A percentile compares a stretch with the other conserved stretches of the same genome.
phyloP scores from a whole-genome alignment of 23 red algal genomes.

The Cyanidium caldarium region DNA sequence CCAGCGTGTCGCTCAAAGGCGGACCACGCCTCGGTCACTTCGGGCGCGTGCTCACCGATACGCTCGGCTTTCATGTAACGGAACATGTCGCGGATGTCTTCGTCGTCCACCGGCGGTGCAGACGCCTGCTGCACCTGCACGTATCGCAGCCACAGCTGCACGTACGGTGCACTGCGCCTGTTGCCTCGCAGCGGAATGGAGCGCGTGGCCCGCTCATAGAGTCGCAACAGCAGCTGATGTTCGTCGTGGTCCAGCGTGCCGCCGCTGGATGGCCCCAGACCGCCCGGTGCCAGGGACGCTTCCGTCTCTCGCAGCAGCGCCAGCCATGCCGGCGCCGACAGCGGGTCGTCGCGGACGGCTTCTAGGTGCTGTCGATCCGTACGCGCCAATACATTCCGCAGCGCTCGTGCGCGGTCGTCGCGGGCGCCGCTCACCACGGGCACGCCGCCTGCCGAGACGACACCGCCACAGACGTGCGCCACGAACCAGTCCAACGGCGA shows the following conservation, averaged over 20 bases:
- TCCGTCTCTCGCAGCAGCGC: background rate
- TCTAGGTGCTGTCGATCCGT: background rate
- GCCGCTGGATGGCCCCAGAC: background rate
- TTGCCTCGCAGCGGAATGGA: constrained; percentile 30
- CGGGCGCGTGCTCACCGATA: constrained; percentile 44
- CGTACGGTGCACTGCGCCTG: constrained; percentile 28
- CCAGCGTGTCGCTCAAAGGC: constrained; percentile 31
- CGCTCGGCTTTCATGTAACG: constrained; percentile 56
- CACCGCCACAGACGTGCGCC: too few species aligned
- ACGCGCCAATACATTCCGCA: background rate
- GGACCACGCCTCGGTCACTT: constrained; percentile 56
- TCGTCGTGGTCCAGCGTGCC: too few species aligned
- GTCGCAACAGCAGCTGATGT: constrained; percentile 13
- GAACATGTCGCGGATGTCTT: constrained; percentile 46
- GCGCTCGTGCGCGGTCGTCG: too few species aligned
- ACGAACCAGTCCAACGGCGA: too few species aligned
- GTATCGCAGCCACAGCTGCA: constrained; percentile 64
- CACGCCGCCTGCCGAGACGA: too few species aligned
- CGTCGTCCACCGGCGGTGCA: constrained; percentile 13
- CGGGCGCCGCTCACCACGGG: too few species aligned
- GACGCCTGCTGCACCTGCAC: constrained; percentile 15
- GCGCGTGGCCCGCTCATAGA: constrained; percentile 64
- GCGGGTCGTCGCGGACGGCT: background rate
- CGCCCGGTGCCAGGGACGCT: background rate
- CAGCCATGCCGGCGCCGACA: background rate